Base-by-base conservation (phyloP, 2,329 filamentous ascomycete genomes). In the Coniella vitis region DNA sequence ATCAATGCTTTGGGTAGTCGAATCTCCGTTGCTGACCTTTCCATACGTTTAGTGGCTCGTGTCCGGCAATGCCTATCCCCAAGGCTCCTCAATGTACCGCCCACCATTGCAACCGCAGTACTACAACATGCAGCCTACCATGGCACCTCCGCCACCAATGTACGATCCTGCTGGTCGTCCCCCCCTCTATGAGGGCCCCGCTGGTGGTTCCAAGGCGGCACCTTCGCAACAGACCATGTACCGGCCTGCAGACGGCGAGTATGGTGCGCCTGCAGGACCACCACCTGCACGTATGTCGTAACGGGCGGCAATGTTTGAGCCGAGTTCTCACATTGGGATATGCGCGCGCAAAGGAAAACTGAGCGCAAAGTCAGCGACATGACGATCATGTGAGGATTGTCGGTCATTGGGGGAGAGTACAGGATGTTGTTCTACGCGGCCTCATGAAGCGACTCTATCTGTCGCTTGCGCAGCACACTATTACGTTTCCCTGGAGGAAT, bases 131-230 rank as follows among this genome's bases (percentile, higher is more conserved):
- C 65, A 78, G 53, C 57, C 70, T 45, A 72, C 76, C 69, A 68
- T 74, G 43, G 76, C 76, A 48, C 72, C 73, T 8, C 74, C 76
- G 44, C 75, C 75, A 12, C 76, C 76, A 16, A 72, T 79, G 46
- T 83, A 83, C 60, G 78, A 83, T 54, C 75, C 76, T 5, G 59
- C 65, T 4, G 58, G 64, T 13, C 67, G 76, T 22, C 78, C 78
- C 48, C 78, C 78, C 7, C 64, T 73, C 58, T 83, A 83, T 60
- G 70, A 75, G 36, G 66, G 74, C 40, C 72, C 74, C 7, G 65
- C 66, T 2, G 74, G 71, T 48, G 69, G 64, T 17, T 69, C 70
- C 46, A 83, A 83, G 66, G 61, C 75, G 45, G 75, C 79, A 51
- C 75, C 75, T 14, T 65, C 64, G 20, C 77, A 80, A 31, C 39